A percentile compares a stretch with the other conserved stretches of the same genome.
Evolutionary conservation across 2,329 filamentous ascomycete species (phyloP).

Genomic region (Fusarium sp.): DNA sequence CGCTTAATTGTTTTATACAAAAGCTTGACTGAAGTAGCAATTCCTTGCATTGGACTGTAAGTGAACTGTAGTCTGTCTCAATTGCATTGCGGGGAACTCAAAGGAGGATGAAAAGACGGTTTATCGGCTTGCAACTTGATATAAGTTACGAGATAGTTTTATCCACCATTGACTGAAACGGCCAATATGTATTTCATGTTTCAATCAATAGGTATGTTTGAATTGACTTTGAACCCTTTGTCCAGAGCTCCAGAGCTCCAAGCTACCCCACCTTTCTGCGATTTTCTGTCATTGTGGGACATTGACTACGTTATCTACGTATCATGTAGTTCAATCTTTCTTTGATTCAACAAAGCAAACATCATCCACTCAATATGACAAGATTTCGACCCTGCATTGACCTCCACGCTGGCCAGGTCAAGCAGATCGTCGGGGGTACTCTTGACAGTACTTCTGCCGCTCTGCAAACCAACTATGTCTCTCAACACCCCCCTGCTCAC

Average conservation of each 20-base stretch:
- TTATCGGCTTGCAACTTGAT: background rate
- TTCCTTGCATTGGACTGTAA: background rate
- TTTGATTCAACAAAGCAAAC: conserved; percentile 1
- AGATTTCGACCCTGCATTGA: conserved; percentile 97
- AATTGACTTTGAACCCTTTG: background rate
- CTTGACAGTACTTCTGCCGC: conserved; percentile 74
- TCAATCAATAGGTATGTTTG: background rate
- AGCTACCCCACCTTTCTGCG: conserved; percentile 33
- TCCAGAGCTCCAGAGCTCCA: background rate
- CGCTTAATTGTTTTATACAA: background rate
- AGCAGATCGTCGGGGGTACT: conserved; percentile 97
- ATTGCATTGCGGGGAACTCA: background rate
- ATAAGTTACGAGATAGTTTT: background rate
- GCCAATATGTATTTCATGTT: background rate
- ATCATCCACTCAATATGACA: conserved; percentile 72
- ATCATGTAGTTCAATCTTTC: conserved; percentile 10
- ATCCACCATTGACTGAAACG: background rate
- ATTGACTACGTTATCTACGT: background rate
- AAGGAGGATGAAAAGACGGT: background rate
- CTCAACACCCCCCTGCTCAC: conserved; percentile 81
- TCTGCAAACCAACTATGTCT: conserved; percentile 93
- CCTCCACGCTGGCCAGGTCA: conserved; percentile 95
- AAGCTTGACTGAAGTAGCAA: background rate
- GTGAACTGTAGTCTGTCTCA: background rate
- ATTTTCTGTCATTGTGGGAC: conserved; percentile 29